A percentile compares a stretch with the other conserved stretches of the same genome.
phyloP scores from a whole-genome alignment of 768 basidiomycete species.

The Pholiota molesta region DNA sequence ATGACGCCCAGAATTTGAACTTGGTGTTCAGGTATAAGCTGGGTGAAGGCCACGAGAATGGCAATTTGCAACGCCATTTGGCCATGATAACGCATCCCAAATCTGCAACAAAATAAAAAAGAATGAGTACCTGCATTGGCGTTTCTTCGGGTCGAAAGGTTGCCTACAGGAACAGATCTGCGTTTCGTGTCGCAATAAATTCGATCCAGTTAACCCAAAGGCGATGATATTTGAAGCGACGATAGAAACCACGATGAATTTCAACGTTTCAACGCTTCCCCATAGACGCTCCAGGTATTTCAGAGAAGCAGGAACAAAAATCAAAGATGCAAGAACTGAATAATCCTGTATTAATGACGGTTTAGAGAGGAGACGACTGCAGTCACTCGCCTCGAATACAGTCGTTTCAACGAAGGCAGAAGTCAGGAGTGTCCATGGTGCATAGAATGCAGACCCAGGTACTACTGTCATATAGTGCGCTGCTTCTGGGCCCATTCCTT shows the following conservation, averaged over 20 bases:
- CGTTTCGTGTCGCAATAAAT: conserved; percentile 65
- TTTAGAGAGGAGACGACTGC: conserved; percentile 1
- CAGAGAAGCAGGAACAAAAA: conserved; percentile 80
- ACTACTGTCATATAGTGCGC: conserved; percentile 77
- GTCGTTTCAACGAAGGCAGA: conserved; percentile 86
- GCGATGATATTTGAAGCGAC: conserved; percentile 88
- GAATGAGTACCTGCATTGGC: conserved; percentile 12
- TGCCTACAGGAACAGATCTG: conserved; percentile 80
- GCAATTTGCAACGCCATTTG: conserved; percentile 90
- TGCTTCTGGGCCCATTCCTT: conserved; percentile 36
- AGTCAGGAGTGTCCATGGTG: conserved; percentile 94
- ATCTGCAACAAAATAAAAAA: conserved; percentile 46
- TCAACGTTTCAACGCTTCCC: conserved; percentile 84
- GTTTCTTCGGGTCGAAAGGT: conserved; percentile 4
- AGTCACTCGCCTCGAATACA: conserved; percentile 73
- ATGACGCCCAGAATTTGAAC: conserved; percentile 88
- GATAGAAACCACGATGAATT: conserved; percentile 82
- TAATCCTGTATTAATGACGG: conserved; percentile 14
- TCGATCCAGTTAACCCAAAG: conserved; percentile 90
- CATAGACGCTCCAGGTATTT: conserved; percentile 94
- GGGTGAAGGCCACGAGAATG: conserved; percentile 94
- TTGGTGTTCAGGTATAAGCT: conserved; percentile 97
- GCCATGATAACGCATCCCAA: conserved; percentile 89
- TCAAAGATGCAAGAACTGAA: conserved; percentile 76
- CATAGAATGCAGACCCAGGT: conserved; percentile 80